Evolutionary conservation across 768 basidiomycete genomes (phyloP), one percentile per base, ranked within the genome.

Genomic region (Naematelia aurantialba): DNA sequence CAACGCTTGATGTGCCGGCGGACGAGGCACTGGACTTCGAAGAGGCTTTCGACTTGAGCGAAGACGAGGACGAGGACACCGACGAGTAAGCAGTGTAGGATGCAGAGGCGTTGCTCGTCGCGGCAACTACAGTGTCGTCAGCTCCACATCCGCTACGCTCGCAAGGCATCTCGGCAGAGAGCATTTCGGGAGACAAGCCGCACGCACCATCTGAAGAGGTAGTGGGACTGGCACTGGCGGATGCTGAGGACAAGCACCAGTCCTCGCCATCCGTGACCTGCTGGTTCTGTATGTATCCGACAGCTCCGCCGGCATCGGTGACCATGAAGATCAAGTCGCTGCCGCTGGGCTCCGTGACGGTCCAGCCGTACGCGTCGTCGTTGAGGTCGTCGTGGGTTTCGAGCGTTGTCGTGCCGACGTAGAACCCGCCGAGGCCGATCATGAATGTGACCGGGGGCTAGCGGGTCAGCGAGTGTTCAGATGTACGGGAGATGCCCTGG

Each of bases 251-350:
- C 10, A 73, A 42, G 62, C 71, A 73, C 24, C 53, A 59, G 26
- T 34, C 19, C 52, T 73, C 70, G 17, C 52, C 59, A 12, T 60
- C 56, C 2, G 10, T 46, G 22, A 76, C 69, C 39, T 68, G 56
- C 29, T 73, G 44, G 55, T 76, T 76, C 56, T 76, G 74, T 1
- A 67, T 48, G 55, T 76, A 76, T 17, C 66, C 70, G 12, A 66
- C 67, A n/a, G 56, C 44, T 25, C 65, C 65, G 5, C 26, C 56
- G 4, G 65, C 52, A 52, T 76, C 74, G n/a, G 62, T 70, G n/a
- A 76, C 52, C 55, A 70, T 59, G 58, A 76, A 76, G 58, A 70
- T 70, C 53, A 76, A 48, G 44, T 56, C 61, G 12, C 59, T 57
- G 3, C 68, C 70, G 1, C 52, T 45, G 2, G 68, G 34, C 34